These are phyloP conservation scores for Moesziomyces globuligerus DNA, from an alignment of 1,284 basidiomycete species.

Conservation along the genomic window DNA sequence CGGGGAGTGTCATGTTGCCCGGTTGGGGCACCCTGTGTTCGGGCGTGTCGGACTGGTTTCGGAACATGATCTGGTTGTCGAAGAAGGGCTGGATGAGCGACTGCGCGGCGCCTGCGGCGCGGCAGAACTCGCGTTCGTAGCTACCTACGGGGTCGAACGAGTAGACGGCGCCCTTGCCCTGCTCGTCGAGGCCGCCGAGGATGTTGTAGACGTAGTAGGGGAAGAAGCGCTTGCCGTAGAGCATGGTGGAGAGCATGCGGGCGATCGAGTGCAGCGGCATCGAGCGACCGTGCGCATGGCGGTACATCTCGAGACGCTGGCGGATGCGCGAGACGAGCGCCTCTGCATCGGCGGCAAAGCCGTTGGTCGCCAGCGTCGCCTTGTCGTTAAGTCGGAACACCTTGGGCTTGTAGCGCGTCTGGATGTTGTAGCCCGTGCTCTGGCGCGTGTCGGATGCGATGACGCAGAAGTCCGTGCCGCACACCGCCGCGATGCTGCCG, in stretches of 20 bases:
- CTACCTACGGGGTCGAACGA: slow-evolving; percentile 66
- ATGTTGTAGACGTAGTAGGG: slow-evolving; percentile 68
- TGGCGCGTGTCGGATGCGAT: slow-evolving; percentile 66
- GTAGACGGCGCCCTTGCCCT: slow-evolving; percentile 66
- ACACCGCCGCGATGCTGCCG: slow-evolving; percentile 64
- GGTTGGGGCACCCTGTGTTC: slow-evolving; percentile 54
- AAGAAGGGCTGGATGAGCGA: slow-evolving; percentile 66
- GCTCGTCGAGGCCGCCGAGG: slow-evolving; percentile 65
- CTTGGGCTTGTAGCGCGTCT: slow-evolving; percentile 67
- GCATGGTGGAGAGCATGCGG: slow-evolving; percentile 64
- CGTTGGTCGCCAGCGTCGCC: slow-evolving; percentile 64
- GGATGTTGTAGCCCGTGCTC: slow-evolving; percentile 66
- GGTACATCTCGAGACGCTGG: slow-evolving; percentile 64
- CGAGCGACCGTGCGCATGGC: slow-evolving; percentile 61
- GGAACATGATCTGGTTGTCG: slow-evolving; percentile 67
- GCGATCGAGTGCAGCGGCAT: slow-evolving; percentile 66
- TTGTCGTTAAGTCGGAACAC: slow-evolving; percentile 66
- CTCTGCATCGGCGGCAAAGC: slow-evolving; percentile 66
- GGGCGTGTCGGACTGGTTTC: slow-evolving; percentile 61
- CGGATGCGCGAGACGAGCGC: slow-evolving; percentile 60
- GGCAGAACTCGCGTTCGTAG: slow-evolving; percentile 65
- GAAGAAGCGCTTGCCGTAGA: slow-evolving; percentile 67
- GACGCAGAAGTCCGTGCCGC: slow-evolving; percentile 65
- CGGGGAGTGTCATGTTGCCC: slow-evolving; percentile 56
- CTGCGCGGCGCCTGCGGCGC: slow-evolving; percentile 65